Conservation (phyloP, 2,329 filamentous ascomycete species). For the Botrytis galanthina region DNA sequence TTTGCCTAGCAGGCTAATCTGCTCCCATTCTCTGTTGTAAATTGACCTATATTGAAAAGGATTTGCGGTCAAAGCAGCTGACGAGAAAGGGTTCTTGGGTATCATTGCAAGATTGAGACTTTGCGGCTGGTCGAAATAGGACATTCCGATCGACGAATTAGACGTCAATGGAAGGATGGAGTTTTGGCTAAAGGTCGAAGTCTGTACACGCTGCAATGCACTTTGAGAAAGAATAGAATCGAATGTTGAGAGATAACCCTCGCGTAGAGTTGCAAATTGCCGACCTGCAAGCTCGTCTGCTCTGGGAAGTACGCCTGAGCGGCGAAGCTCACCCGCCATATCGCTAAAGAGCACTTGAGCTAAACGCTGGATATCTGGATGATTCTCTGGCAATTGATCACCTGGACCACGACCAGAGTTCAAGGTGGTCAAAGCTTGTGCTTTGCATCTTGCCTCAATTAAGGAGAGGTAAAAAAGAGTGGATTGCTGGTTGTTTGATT, state of each 20-base stretch:
- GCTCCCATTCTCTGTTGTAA: constrained; percentile 18
- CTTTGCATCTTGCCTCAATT: constrained; percentile 36
- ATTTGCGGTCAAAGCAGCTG: constrained; percentile 14
- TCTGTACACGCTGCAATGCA: constrained; percentile 23
- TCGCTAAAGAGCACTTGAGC: constrained; percentile 31
- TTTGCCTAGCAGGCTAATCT: constrained; percentile 58
- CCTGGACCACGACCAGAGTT: constrained; percentile 30
- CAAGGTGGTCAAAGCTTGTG: constrained; percentile 30
- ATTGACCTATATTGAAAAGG: constrained; percentile 15
- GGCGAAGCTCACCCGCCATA: constrained; percentile 28
- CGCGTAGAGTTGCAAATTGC: constrained; percentile 26
- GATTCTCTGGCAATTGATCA: constrained; percentile 30
- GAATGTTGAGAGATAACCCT: constrained; percentile 31
- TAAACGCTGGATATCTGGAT: constrained; percentile 31
- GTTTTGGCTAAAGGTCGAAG: background rate
- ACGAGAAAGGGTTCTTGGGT: constrained; percentile 20
- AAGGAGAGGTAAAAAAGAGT: constrained; percentile 36
- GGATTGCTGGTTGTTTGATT: constrained; percentile 29
- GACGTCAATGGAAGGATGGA: background rate
- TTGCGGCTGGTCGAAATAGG: constrained; percentile 15
- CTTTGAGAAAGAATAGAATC: constrained; percentile 32
- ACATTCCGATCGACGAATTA: constrained; percentile 10
- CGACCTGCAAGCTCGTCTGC: constrained; percentile 26
- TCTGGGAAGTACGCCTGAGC: constrained; percentile 32
- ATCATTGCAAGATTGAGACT: background rate